Evolutionary conservation across 1,284 basidiomycete genomes (phyloP), one percentile per base, ranked within the genome.

Genomic region (Coniferiporia sulphurascens): DNA sequence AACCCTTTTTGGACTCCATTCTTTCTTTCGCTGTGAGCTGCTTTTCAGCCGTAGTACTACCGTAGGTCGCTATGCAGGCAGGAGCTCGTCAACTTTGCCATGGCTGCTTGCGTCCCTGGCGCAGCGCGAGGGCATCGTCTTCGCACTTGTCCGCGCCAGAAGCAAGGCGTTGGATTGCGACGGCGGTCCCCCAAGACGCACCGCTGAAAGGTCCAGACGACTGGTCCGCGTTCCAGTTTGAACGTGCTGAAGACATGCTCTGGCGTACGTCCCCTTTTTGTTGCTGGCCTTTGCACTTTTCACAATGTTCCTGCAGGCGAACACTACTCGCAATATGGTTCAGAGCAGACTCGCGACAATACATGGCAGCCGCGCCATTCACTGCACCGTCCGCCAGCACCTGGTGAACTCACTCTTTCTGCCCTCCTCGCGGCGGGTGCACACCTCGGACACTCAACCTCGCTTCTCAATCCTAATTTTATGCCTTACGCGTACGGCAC

Each of bases 401-500:
- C 86, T 7, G 74, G 82, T 51, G 76, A 90, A 62, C 78, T 88
- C 60, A 93, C 94, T 1, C 78, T 96, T 49, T 95, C 94, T 8
- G 89, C 95, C 49, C 86, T 99, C 60, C 78, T 98, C 46, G 95
- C 97, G 0, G 81, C 95, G 6, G 94, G 94, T 35, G 95, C 97
- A 10, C 96, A 98, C 70, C 85, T 99, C 48, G 97, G 97, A 3
- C 96, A 99, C 71, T 81, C 88, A 27, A 82, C 84, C 52, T 81
- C 86, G 1, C 83, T 91, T 63, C 88, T 96, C 78, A 87, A 92
- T 71, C 87, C 91, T 17, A 87, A 93, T 65, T 95, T 93, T 70
- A 81, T 89, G 65, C 93, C 95, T n/a, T 95, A 93, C 71, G 87
- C 96, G 48, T 98, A 98, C 71, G 97, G 96, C 62, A 86, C 85